phyloP scores from a whole-genome alignment of 305 asterid genomes.

The Rubia balearica region DNA sequence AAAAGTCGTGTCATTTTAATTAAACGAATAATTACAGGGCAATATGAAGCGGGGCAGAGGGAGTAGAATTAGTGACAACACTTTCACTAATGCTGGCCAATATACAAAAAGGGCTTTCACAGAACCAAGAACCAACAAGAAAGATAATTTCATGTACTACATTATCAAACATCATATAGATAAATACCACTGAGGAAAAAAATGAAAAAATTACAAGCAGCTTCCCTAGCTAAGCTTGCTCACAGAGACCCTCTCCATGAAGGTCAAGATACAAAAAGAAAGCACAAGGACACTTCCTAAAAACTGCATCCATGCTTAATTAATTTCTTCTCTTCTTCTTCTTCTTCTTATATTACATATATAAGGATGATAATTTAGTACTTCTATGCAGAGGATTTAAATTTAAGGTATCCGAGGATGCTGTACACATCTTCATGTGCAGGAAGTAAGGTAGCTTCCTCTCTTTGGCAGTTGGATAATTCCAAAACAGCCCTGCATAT shows the following conservation, averaged over 20 bases:
- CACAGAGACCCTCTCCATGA: conserved; percentile 24
- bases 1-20: too few species aligned
- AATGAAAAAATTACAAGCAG: conserved; percentile 31
- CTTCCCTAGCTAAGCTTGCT: conserved; percentile 29
- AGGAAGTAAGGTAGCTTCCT: conserved; percentile 39
- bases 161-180: conserved; percentile 21
- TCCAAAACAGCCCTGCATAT: conserved; percentile 36
- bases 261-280: conserved; percentile 24
- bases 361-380: conserved; percentile 29
- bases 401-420: conserved; percentile 27
- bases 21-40: too few species aligned
- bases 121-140: background rate
- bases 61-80: conserved; percentile 12
- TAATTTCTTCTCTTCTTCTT: conserved; percentile 12
- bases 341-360: conserved; percentile 2
- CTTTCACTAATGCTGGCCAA: conserved; percentile 21
- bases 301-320: conserved; percentile 67
- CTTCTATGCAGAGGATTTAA: conserved; percentile 33
- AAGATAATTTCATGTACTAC: conserved; percentile 24
- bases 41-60: background rate
- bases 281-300: conserved; percentile 74
- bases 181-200: background rate
- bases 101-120: conserved; percentile 12
- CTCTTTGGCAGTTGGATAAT: conserved; percentile 35
- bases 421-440: conserved; percentile 24